Evolutionary conservation across 805 yeast genomes (phyloP).

Genomic region (Yarrowia osloensis): DNA sequence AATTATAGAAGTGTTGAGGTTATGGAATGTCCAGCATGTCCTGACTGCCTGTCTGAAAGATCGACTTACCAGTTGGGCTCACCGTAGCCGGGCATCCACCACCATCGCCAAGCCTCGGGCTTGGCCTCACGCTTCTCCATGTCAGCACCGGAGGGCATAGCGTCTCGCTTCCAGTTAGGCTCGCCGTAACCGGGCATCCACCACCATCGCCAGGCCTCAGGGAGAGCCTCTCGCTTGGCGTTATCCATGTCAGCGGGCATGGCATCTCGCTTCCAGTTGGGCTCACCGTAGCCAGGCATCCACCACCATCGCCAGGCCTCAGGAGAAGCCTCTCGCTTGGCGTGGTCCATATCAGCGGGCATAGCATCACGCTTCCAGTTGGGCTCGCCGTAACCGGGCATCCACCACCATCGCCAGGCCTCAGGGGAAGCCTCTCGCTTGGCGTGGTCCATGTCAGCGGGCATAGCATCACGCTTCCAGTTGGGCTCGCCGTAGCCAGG

Average conservation of each 20-base stretch:
- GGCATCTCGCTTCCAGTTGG: conserved; percentile 28
- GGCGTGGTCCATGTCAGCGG: not conserved
- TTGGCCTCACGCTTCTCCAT: not conserved
- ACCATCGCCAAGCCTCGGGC: conserved; percentile 20
- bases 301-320: conserved; percentile 25
- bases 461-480: conserved; percentile 29
- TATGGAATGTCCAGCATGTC: conserved; percentile 16
- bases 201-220: conserved; percentile 10
- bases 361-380: conserved; percentile 29
- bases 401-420: conserved; percentile 23
- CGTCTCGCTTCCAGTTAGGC: conserved; percentile 22
- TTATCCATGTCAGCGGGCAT: conserved; percentile 3
- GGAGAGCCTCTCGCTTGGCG: conserved; percentile 2
- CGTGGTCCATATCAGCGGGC: not conserved
- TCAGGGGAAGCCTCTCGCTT: conserved; percentile 23
- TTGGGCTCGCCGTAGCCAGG: conserved; percentile 15
- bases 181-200: not conserved
- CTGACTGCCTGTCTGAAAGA: not conserved
- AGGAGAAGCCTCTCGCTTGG: conserved; percentile 13
- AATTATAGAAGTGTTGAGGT: not conserved
- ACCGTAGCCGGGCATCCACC: conserved; percentile 1
- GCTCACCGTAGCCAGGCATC: conserved; percentile 6
- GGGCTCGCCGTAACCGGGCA: conserved; percentile 5
- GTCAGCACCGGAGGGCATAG: not conserved
- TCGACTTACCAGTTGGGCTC: conserved; percentile 21